phyloP scores from a whole-genome alignment of 2,329 filamentous ascomycete genomes.

The Myriosclerotinia scirpicola region DNA sequence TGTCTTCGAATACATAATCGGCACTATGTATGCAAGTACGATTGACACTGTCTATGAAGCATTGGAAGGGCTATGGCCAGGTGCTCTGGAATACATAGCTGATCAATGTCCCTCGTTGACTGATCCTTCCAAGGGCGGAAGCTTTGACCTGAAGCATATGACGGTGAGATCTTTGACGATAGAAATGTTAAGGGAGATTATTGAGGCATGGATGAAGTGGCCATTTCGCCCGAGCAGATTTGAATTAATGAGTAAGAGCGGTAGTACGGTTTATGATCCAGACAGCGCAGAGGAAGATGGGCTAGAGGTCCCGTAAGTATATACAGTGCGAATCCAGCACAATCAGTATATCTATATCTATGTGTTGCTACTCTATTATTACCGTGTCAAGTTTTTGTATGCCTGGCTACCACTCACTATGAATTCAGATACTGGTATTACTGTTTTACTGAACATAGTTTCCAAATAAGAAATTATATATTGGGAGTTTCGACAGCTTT shows the following conservation, averaged over 20 bases:
- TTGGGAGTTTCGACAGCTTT: too few species aligned
- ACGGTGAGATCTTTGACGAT: slow-evolving; percentile 51
- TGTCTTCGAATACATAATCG: slow-evolving; percentile 53
- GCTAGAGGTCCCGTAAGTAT: neutral
- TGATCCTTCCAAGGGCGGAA: slow-evolving; percentile 52
- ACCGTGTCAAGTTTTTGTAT: neutral
- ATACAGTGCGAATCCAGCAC: neutral
- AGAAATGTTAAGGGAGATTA: slow-evolving; percentile 57
- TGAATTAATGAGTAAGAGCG: slow-evolving; percentile 47
- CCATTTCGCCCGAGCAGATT: slow-evolving; percentile 65
- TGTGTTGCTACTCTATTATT: neutral
- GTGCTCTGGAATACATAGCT: slow-evolving; percentile 56
- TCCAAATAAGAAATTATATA: too few species aligned
- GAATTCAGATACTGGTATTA: neutral
- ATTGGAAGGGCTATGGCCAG: slow-evolving; percentile 58
- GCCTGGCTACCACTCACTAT: neutral
- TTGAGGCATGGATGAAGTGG: slow-evolving; percentile 64
- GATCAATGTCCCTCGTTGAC: slow-evolving; percentile 50
- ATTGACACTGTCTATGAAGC: slow-evolving; percentile 44
- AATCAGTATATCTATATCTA: neutral
- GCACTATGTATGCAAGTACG: slow-evolving; percentile 43
- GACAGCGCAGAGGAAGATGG: slow-evolving; percentile 1
- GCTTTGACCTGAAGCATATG: slow-evolving; percentile 44
- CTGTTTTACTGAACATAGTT: neutral
- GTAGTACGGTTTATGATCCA: slow-evolving; percentile 13